phyloP scores from a whole-genome alignment of 1,284 basidiomycete genomes.

The Rhizoctonia solani region DNA sequence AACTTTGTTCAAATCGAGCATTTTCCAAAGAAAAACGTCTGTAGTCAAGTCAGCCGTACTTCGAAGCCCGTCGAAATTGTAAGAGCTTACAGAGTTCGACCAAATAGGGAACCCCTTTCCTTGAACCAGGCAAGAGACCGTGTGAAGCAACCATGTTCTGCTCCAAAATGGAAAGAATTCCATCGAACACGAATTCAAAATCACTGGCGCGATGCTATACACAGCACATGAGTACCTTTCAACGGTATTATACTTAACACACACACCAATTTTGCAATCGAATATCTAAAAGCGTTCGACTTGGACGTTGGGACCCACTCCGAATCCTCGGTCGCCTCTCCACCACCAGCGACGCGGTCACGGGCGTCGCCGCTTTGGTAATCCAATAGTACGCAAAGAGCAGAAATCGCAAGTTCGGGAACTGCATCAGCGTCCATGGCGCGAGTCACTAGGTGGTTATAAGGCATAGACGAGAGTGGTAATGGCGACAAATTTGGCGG shows the following conservation, averaged over 20 bases:
- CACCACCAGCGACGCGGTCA: slow-evolving; percentile 50
- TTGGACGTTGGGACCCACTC: slow-evolving; percentile 60
- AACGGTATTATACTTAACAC: slow-evolving; percentile 11
- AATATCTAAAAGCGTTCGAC: slow-evolving; percentile 88
- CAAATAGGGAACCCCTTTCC: slow-evolving; percentile 77
- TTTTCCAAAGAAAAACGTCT: slow-evolving; percentile 90
- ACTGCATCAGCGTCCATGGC: slow-evolving; percentile 76
- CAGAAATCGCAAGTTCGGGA: slow-evolving; percentile 44
- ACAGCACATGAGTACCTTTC: slow-evolving; percentile 10
- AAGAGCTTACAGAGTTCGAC: slow-evolving; percentile 67
- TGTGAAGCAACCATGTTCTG: slow-evolving; percentile 74
- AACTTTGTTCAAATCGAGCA: slow-evolving; percentile 89
- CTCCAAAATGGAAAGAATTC: slow-evolving; percentile 70
- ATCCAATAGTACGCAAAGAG: slow-evolving; percentile 76
- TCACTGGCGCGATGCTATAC: slow-evolving; percentile 83
- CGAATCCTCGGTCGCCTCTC: slow-evolving; percentile 48
- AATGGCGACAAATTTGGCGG: slow-evolving; percentile 49
- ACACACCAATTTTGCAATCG: slow-evolving; percentile 81
- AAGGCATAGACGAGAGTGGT: slow-evolving; percentile 57
- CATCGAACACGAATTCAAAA: slow-evolving; percentile 79
- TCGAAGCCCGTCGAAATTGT: too few relatives aligned
- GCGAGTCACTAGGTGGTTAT: slow-evolving; percentile 79
- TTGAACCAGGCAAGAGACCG: slow-evolving; percentile 79
- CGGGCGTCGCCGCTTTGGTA: slow-evolving; percentile 76
- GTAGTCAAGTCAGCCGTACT: too few relatives aligned